Evolutionary conservation across 495 filamentous ascomycete species (phyloP).

Genomic region (Talaromyces trachyspermus): DNA sequence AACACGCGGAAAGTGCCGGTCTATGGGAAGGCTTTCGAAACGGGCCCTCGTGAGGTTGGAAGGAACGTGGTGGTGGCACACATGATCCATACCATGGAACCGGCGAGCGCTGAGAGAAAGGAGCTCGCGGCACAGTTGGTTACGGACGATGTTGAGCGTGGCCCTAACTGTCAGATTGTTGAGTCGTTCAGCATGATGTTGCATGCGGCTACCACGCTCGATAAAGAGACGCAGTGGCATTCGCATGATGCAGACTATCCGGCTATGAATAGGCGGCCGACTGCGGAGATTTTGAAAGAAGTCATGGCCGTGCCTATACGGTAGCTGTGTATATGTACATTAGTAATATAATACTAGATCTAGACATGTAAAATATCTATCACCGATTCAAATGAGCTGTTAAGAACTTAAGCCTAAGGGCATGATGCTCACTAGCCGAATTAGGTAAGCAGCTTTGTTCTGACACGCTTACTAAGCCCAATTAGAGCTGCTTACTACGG

Average conservation of each 20-base stretch:
- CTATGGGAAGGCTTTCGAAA: conserved; percentile 9
- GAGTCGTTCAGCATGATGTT: conserved; percentile 26
- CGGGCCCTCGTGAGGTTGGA: conserved; percentile 24
- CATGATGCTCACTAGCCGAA: too few species aligned
- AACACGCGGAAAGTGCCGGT: conserved; percentile 12
- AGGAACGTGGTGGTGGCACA: conserved; percentile 23
- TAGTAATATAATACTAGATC: too few species aligned
- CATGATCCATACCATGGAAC: conserved; percentile 15
- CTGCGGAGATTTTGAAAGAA: conserved; percentile 3
- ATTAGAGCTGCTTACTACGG: too few species aligned
- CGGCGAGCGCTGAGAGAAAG: not conserved
- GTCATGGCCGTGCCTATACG: conserved; percentile 4
- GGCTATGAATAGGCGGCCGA: conserved; percentile 1
- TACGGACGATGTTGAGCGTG: conserved; percentile 22
- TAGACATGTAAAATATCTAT: too few species aligned
- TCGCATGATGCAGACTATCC: conserved; percentile 28
- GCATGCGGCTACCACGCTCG: conserved; percentile 21
- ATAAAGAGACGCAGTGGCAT: conserved; percentile 9
- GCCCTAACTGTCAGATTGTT: conserved; percentile 14
- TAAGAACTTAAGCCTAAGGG: too few species aligned
- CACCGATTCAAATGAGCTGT: too few species aligned
- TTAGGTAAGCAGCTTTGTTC: too few species aligned
- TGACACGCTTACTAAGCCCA: too few species aligned
- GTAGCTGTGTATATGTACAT: too few species aligned
- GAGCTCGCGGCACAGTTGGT: conserved; percentile 19